Percentiles rank a stretch among this genome's conserved stretches.
Conservation (phyloP, 352 stramenopile species). For the Pythium phragmiticola region DNA sequence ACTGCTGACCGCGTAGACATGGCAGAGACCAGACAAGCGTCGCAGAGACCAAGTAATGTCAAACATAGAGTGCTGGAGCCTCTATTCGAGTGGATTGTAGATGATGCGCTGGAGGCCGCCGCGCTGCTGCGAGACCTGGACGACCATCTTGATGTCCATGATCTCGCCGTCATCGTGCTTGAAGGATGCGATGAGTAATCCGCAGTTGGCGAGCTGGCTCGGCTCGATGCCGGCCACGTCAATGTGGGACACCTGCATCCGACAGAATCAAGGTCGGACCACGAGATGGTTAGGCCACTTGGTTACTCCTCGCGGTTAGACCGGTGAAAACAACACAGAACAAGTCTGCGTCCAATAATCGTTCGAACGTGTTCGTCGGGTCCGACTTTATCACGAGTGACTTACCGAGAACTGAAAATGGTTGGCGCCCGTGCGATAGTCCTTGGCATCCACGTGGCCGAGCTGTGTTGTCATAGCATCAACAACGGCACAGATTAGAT, state of each 20-base stretch:
- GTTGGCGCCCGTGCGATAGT: slow-evolving; percentile 71
- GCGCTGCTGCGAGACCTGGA: slow-evolving; percentile 82
- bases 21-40: not conserved
- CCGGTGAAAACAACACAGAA: not conserved
- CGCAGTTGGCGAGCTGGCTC: slow-evolving; percentile 86
- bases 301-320: not conserved
- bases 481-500: not conserved
- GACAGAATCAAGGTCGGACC: not conserved
- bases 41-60: not conserved
- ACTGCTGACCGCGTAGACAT: slow-evolving; percentile 5
- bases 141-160: slow-evolving; percentile 87
- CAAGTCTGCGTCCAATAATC: not conserved
- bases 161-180: slow-evolving; percentile 72
- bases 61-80: not conserved
- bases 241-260: slow-evolving; percentile 58
- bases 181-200: slow-evolving; percentile 82
- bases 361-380: not conserved
- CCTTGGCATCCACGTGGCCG: slow-evolving; percentile 53
- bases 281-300: not conserved
- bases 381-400: slow-evolving; percentile 7
- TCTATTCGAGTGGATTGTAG: slow-evolving; percentile 85
- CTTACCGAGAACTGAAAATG: slow-evolving; percentile 86
- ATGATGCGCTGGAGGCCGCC: slow-evolving; percentile 78
- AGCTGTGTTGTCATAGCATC: slow-evolving; percentile 37
- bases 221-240: slow-evolving; percentile 72